phyloP scores from a whole-genome alignment of 1,284 basidiomycete genomes.

The Somion occarium region DNA sequence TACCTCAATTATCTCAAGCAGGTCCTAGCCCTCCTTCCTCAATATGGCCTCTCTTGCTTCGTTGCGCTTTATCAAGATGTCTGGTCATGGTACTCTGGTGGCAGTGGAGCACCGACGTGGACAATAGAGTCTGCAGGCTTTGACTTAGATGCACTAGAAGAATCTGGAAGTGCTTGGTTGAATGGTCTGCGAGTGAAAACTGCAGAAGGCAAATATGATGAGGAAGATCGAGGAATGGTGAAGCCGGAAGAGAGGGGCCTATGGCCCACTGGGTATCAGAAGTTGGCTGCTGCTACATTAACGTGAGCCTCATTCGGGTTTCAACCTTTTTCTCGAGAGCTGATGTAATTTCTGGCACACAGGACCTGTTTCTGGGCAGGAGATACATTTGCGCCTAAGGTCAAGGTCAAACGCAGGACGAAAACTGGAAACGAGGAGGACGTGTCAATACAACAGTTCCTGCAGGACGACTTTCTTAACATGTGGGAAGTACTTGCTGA shows the following conservation, averaged over 20 bases:
- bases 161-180: slow-evolving; percentile 82
- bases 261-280: slow-evolving; percentile 91
- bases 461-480: slow-evolving; percentile 80
- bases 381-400: slow-evolving; percentile 76
- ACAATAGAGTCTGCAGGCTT: slow-evolving; percentile 80
- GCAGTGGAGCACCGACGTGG: slow-evolving; percentile 92
- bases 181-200: slow-evolving; percentile 55
- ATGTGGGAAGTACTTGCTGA: slow-evolving; percentile 72
- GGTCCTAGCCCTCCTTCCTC: slow-evolving; percentile 72
- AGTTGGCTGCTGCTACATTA: slow-evolving; percentile 85
- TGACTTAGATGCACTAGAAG: slow-evolving; percentile 70
- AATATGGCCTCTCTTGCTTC: slow-evolving; percentile 81
- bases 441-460: slow-evolving; percentile 73
- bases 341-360: not conserved
- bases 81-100: slow-evolving; percentile 93
- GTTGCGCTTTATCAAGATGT: slow-evolving; percentile 88
- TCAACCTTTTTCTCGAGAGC: too few species aligned
- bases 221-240: slow-evolving; percentile 48
- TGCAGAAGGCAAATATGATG: not conserved
- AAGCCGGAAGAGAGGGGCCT: slow-evolving; percentile 71
- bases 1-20: slow-evolving; percentile 80
- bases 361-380: slow-evolving; percentile 90
- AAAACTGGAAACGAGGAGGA: slow-evolving; percentile 41
- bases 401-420: slow-evolving; percentile 37
- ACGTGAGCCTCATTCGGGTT: slow-evolving; percentile 56